Evolutionary conservation across 2,329 filamentous ascomycete species (phyloP).

Genomic region (Colletotrichum somersetense): DNA sequence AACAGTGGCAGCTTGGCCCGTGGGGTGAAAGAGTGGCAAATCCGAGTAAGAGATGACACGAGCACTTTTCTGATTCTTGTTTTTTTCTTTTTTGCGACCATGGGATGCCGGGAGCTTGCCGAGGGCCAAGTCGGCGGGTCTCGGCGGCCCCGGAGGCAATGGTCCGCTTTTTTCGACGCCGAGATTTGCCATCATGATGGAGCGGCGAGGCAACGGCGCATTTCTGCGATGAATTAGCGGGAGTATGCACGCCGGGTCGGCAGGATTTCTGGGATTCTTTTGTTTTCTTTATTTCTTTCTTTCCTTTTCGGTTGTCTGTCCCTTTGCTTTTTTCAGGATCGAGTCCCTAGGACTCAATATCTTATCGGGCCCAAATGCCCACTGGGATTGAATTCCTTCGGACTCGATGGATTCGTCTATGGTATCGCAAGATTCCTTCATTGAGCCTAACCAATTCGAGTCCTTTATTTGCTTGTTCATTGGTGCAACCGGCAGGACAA

Average conservation of each 20-base stretch:
- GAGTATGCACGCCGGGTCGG: not conserved
- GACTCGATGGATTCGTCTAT: not conserved
- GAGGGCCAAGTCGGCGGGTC: not conserved
- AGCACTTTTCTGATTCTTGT: not conserved
- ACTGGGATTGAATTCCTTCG: not conserved
- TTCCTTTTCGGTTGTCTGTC: too few relatives aligned
- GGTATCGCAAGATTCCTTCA: not conserved
- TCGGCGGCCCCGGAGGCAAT: slow-evolving; percentile 1
- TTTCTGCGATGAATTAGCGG: too few relatives aligned
- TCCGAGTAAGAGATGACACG: slow-evolving; percentile 36
- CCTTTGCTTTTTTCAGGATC: not conserved
- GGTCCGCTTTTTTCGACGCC: not conserved
- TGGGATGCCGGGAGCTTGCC: slow-evolving; percentile 10
- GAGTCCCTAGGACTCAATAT: not conserved
- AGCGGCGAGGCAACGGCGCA: not conserved
- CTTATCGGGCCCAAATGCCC: not conserved
- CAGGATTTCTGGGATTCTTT: not conserved
- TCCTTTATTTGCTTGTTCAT: not conserved
- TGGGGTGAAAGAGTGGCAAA: slow-evolving; percentile 18
- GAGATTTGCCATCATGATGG: not conserved
- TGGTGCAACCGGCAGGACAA: not conserved
- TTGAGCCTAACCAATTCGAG: not conserved
- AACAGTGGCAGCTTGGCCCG: slow-evolving; percentile 26
- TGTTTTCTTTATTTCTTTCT: too few relatives aligned
- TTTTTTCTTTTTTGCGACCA: not conserved